Conservation (phyloP, 2,329 filamentous ascomycete genomes). For the Venturia nashicola region DNA sequence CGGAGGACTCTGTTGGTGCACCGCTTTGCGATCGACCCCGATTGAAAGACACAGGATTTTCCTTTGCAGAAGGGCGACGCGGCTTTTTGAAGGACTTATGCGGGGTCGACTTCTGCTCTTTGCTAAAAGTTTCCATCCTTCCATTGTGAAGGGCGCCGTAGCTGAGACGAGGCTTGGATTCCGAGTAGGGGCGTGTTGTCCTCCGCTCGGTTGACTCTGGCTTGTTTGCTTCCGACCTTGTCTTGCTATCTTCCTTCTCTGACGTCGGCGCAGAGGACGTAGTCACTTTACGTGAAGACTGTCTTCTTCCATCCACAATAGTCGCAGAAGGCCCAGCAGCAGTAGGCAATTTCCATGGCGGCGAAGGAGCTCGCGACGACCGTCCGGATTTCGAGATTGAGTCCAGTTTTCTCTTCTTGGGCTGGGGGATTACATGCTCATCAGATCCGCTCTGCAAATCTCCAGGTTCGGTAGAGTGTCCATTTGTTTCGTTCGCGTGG, state of each 20-base stretch:
- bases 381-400: background rate
- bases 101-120: background rate
- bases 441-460: background rate
- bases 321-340: constrained; percentile 84
- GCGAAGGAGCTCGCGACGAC: constrained; percentile 39
- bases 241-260: background rate
- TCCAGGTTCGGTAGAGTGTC: background rate
- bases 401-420: constrained; percentile 1
- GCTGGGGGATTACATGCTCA: background rate
- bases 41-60: background rate
- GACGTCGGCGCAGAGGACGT: constrained; percentile 3
- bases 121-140: background rate
- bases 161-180: constrained; percentile 3
- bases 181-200: background rate
- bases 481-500: background rate
- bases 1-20: background rate
- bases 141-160: constrained; percentile 6
- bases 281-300: constrained; percentile 41
- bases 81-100: background rate
- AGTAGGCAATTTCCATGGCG: constrained; percentile 81
- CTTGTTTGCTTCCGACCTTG: background rate
- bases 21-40: background rate
- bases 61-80: background rate
- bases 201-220: background rate
- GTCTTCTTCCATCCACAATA: constrained; percentile 48